Evolutionary conservation across 495 filamentous ascomycete genomes (phyloP).

Genomic region (Neurospora sp.): DNA sequence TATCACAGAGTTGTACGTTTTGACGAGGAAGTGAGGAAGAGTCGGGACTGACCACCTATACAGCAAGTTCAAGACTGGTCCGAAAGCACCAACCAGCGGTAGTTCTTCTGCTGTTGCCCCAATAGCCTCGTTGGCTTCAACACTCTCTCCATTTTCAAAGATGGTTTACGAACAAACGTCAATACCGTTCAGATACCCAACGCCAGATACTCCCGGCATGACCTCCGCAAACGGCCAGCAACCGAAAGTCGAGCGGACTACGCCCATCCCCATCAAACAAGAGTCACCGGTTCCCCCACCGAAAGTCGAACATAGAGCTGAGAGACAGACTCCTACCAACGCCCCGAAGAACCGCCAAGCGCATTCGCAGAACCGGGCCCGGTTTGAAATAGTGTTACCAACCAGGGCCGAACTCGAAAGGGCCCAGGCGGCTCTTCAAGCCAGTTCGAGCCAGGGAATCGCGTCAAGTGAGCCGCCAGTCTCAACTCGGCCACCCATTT

Average conservation of each 20-base stretch:
- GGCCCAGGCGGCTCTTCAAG: slow-evolving; percentile 1
- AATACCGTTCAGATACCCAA: slow-evolving; percentile 29
- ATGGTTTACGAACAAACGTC: slow-evolving; percentile 34
- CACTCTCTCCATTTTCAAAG: slow-evolving; percentile 33
- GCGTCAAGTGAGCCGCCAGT: background rate
- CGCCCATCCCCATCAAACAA: slow-evolving; percentile 9
- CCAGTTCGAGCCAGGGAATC: background rate
- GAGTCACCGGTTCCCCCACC: slow-evolving; percentile 9
- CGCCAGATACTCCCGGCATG: slow-evolving; percentile 16
- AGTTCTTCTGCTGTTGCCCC: slow-evolving; percentile 9
- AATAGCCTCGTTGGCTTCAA: slow-evolving; percentile 14
- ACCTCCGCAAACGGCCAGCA: slow-evolving; percentile 9
- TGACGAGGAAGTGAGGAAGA: background rate
- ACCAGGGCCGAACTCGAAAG: slow-evolving; percentile 22
- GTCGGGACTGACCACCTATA: slow-evolving; percentile 4
- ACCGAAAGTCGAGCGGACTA: background rate
- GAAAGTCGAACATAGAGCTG: slow-evolving; percentile 7
- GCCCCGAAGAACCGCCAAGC: slow-evolving; percentile 13
- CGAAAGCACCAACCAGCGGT: slow-evolving; percentile 10
- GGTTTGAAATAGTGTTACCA: slow-evolving; percentile 24
- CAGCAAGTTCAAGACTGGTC: slow-evolving; percentile 61
- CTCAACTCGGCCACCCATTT: background rate
- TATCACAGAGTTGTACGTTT: slow-evolving; percentile 62
- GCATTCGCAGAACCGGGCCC: slow-evolving; percentile 18
- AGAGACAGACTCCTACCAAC: slow-evolving; percentile 1